Base-by-base conservation (phyloP, 768 basidiomycete genomes). In the Kondoa subrosea region DNA sequence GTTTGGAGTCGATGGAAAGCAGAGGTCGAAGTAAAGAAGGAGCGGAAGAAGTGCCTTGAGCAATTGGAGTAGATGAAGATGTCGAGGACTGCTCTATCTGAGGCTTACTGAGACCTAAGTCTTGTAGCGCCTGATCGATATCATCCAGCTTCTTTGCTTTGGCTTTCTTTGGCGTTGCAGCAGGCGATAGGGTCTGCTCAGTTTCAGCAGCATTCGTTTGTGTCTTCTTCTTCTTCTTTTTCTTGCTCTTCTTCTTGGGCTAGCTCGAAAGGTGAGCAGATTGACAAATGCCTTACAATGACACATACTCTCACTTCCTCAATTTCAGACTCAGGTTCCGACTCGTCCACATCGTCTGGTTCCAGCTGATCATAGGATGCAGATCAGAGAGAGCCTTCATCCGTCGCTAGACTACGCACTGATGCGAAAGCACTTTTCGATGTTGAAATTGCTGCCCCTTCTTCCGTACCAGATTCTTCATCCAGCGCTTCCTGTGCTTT, bases 61-160 rank as follows among this genome's bases (percentile, higher is more conserved):
- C 14, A 8, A 66, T 27, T n/a, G 70, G 34, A 31, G 62, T 27
- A 1, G 70, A 15, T 1, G 40, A 30, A 17, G 65, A 30, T 34
- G 32, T 31, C 0, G n/a, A 57, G 25, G 17, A 25, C 25, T 56
- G 12, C 34, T 21, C 30, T 50, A 73, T 61, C 4, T 64, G 40
- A 3, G 57, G 50, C 67, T 67, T 64, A 14, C 27, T 12, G 56
- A 64, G 40, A 21, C 67, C 71, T n/a, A 96, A 80, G 73, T 95
- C 90, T 1, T 85, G 87, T 12, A 96, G 80, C 0, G 85, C 91
- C 66, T 83, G 80, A 72, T 95, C 91, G 30, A 97, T 78, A 70
- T 96, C 90, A 72, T 91, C 87, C 66, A 80, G 16, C 71, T 76
- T 76, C 72, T 79, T 85, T 33, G 76, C 78, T 77, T 84, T 85